Base-by-base conservation (phyloP, 192 early-diverging fungal genomes). In the Backusella liffmaniae region DNA sequence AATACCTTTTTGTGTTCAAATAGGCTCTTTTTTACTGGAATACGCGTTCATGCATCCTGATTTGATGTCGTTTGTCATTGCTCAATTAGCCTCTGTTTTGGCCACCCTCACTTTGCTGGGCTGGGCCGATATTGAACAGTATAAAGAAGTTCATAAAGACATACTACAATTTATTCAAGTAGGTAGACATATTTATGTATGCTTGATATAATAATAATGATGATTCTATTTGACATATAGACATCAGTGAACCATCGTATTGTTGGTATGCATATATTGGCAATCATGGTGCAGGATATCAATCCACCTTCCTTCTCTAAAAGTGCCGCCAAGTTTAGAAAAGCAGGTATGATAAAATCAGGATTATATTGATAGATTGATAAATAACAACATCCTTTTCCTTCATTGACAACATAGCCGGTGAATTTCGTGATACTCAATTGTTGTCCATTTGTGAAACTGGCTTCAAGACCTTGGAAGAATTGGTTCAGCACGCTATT, bases 121-220 rank as follows among this genome's bases (percentile, higher is more conserved):
- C 32, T 94, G 93, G 93, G 85, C 91, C 39, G 93, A 94, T 68
- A 75, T 85, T 32, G 90, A 91, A 26, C 87, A 90, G 74, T 95
- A 93, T 69, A 82, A 82, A 21, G 80, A 87, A 21, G 77, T 91
- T 4, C 46, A 86, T 32, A 76, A 84, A 34, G 85, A 88, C 37
- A 71, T 91, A n/a, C 72, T 85, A 36, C 84, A 89, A 37, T 91
- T 90, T 59, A 82, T 91, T 23, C 84, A 88, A 79, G 89, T 89
- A 21, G 39, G 75, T 83, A 32, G 32, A 32, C 32, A 32, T 32
- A 3, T 2, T 32, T 32, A 42, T 35, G 51, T 29, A n/a, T 70
- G 32, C 32, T 41, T 9, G 39, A 12, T 42, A 23, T 67, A 21
- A 32, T 5, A 13, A 16, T 44, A 51, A 23, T 41, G 36, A 12